These are phyloP conservation scores for Hypoxylon perforatum DNA, from an alignment of 495 filamentous ascomycete species.

Conservation along the genomic window DNA sequence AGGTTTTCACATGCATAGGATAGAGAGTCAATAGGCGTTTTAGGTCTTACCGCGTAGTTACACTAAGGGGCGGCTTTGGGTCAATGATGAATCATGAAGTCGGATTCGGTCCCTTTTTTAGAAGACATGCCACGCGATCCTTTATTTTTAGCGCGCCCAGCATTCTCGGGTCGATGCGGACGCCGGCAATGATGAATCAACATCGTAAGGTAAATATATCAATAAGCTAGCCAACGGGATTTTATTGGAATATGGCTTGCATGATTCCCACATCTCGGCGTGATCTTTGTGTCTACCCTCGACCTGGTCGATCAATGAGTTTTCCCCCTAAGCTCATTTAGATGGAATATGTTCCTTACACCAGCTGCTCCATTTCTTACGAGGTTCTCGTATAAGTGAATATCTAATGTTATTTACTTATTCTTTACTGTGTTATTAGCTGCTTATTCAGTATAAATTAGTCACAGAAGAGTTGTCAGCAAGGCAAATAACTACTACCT, in stretches of 20 bases:
- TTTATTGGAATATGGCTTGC: too few relatives aligned
- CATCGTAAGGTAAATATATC: background rate
- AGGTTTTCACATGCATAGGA: background rate
- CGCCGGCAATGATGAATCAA: background rate
- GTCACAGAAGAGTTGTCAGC: background rate
- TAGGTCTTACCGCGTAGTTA: background rate
- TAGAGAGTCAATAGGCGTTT: background rate
- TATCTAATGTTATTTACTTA: background rate
- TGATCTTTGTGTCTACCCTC: background rate
- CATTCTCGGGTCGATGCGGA: slow-evolving; percentile 19
- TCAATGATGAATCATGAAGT: slow-evolving; percentile 33
- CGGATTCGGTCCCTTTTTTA: background rate
- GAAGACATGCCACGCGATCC: background rate
- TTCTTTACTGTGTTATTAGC: background rate
- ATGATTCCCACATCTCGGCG: background rate
- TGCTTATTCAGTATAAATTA: too few relatives aligned
- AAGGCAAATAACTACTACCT: background rate
- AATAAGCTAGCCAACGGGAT: too few relatives aligned
- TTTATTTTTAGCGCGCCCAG: slow-evolving; percentile 2
- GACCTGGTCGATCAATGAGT: background rate
- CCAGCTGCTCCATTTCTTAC: background rate
- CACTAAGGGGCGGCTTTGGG: too few relatives aligned
- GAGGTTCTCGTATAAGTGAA: background rate
- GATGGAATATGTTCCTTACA: background rate
- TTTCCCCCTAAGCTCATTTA: background rate